A percentile compares a stretch with the other conserved stretches of the same genome.
phyloP scores from a whole-genome alignment of 2,329 filamentous ascomycete species.

The Immersiporthe knoxdaviesiana region DNA sequence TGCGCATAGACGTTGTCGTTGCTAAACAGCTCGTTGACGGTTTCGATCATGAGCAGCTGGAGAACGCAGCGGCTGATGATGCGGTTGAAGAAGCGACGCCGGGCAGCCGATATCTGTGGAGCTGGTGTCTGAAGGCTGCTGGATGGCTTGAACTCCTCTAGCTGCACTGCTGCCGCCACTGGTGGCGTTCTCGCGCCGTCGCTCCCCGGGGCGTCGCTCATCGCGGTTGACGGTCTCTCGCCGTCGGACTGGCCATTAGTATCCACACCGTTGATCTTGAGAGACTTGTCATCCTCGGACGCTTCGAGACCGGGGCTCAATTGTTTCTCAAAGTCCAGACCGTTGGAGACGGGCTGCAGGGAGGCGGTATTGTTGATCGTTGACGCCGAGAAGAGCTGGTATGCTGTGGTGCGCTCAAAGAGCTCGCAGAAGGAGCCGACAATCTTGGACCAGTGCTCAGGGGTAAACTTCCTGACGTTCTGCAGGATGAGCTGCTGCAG shows the following conservation, averaged over 20 bases:
- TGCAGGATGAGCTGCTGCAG: slow-evolving; percentile 94
- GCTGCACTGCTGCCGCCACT: slow-evolving; percentile 36
- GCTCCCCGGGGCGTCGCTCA: slow-evolving; percentile 38
- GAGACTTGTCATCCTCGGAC: slow-evolving; percentile 55
- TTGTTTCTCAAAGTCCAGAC: slow-evolving; percentile 53
- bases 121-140: slow-evolving; percentile 82
- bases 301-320: slow-evolving; percentile 47
- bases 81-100: slow-evolving; percentile 95
- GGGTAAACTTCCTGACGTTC: slow-evolving; percentile 89
- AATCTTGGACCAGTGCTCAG: slow-evolving; percentile 90
- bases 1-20: slow-evolving; percentile 93
- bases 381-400: slow-evolving; percentile 90
- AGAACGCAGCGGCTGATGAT: slow-evolving; percentile 99
- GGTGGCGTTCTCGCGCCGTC: slow-evolving; percentile 41
- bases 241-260: slow-evolving; percentile 45
- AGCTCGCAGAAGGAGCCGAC: slow-evolving; percentile 95
- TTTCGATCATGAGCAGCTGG: slow-evolving; percentile 98
- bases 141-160: slow-evolving; percentile 88
- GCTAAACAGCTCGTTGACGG: slow-evolving; percentile 96
- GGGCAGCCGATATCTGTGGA: slow-evolving; percentile 87
- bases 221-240: slow-evolving; percentile 32
- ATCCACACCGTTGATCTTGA: slow-evolving; percentile 63
- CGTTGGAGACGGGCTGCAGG: slow-evolving; percentile 56
- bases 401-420: slow-evolving; percentile 91
- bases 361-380: slow-evolving; percentile 58